Percentiles rank a stretch among this genome's conserved stretches.
These are phyloP conservation scores for Nyssa sinensis DNA, from an alignment of 148 eudicot species.

Conservation along the genomic window DNA sequence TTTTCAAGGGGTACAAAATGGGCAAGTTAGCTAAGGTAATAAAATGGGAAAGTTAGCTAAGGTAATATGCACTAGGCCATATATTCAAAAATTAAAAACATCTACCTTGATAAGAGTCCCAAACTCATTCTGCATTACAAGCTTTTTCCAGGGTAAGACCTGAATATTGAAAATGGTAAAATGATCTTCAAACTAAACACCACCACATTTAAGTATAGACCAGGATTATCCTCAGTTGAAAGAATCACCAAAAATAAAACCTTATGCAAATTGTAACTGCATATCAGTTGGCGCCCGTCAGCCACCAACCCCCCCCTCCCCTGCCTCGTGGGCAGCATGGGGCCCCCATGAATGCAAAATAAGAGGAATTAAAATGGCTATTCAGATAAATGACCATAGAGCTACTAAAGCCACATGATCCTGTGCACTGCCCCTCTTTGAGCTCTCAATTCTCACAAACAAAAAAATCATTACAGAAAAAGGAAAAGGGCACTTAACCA, in stretches of 20 bases:
- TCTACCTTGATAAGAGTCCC: no score
- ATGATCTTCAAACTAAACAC: background rate
- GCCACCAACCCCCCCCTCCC: background rate
- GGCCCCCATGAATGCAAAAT: no score
- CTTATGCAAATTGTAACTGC: background rate
- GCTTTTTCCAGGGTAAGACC: no score
- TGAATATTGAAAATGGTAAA: background rate
- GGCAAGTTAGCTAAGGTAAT: no score
- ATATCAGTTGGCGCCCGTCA: background rate
- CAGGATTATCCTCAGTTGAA: background rate
- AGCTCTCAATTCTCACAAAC: background rate
- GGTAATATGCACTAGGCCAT: no score
- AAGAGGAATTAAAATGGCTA: background rate
- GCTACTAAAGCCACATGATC: background rate
- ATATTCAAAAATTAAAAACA: no score
- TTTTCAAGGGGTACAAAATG: no score
- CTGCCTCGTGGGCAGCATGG: background rate
- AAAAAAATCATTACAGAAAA: background rate
- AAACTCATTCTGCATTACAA: no score
- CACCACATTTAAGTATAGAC: background rate
- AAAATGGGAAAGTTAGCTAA: no score
- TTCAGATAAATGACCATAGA: background rate
- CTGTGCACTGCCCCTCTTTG: background rate
- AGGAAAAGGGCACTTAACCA: no score
- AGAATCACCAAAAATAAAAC: background rate